A percentile compares a stretch with the other conserved stretches of the same genome.
Conservation (phyloP, 2,329 filamentous ascomycete genomes). For the Ophiocordyceps camponoti-floridani region DNA sequence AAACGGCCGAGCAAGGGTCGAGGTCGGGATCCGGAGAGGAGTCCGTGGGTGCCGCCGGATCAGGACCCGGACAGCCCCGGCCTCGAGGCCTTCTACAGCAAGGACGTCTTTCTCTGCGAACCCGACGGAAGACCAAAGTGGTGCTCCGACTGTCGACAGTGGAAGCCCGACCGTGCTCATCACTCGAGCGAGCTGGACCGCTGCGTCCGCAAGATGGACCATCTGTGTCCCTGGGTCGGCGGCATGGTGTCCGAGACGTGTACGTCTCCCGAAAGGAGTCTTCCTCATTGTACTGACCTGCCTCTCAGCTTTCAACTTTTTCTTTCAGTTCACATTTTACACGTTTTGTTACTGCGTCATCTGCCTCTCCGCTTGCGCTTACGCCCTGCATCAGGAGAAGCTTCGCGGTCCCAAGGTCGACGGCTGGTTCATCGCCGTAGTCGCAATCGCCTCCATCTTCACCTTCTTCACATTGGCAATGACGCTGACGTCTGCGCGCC, state of each 20-base stretch:
- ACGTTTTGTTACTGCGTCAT: conserved; percentile 49
- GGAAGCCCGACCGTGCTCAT: conserved; percentile 76
- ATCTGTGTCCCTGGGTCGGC: conserved; percentile 94
- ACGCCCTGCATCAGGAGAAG: conserved; percentile 40
- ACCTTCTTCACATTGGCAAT: conserved; percentile 67
- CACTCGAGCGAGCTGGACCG: conserved; percentile 69
- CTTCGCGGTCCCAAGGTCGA: conserved; percentile 25
- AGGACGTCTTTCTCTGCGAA: conserved; percentile 72
- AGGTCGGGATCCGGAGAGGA: conserved; percentile 10
- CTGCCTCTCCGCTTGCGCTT: conserved; percentile 42
- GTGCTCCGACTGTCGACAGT: conserved; percentile 70
- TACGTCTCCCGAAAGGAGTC: conserved; percentile 14
- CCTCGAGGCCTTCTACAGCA: conserved; percentile 61
- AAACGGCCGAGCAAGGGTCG: neutral
- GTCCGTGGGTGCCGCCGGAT: conserved; percentile 20
- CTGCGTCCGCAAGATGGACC: conserved; percentile 83
- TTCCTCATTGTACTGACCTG: neutral
- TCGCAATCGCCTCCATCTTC: conserved; percentile 56
- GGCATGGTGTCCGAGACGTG: conserved; percentile 74
- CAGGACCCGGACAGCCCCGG: conserved; percentile 43
- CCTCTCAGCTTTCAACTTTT: conserved; percentile 65
- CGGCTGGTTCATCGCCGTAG: conserved; percentile 43
- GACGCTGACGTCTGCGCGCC: conserved; percentile 52
- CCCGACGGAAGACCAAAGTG: conserved; percentile 68
- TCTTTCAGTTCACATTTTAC: conserved; percentile 72